Base-by-base conservation (phyloP, 139 green algal genomes). In the Coccomyxa sp. region DNA sequence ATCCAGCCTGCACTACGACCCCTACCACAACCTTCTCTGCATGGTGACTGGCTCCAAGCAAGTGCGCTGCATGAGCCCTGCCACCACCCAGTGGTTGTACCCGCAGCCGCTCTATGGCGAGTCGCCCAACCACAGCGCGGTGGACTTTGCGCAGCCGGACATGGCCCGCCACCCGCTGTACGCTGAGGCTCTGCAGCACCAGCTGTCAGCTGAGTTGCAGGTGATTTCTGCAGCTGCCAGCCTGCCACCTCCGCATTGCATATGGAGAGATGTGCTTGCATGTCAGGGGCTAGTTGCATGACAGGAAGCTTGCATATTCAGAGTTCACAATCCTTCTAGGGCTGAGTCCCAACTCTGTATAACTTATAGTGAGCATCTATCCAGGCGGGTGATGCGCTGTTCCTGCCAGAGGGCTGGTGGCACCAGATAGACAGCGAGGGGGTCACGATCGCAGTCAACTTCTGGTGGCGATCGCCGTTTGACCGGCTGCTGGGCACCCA, bases 371-470 rank as follows among this genome's bases (percentile, higher is more conserved):
- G 38, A 51, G 38, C 38, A 7, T 7, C 38, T 28, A 28, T 88
- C 60, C 83, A 91, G 86, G 82, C 90, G 23, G 93, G 93, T 10
- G 93, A 97, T 79, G 92, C 91, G 1, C 82, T 97, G 32, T 95
- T 93, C 83, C 91, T 97, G 13, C 93, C 93, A 14, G 91, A 94
- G 38, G 93, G 93, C 38, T 97, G 90, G 90, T 97, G 92, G 92
- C 93, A 97, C 82, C 91, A 95, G 71, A 89, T 96, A 0, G 81
- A 87, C 74, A 89, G 87, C 85, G 30, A 23, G 0, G 66, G 30
- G 30, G 79, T 67, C 67, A 94, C 91, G 7, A 89, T 95, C 28
- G 94, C 93, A 0, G 88, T 95, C 59, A 97, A 97, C 86, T 94
- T 92, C 82, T 97, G 94, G 94, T 96, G 93, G 93, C 76, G 84